Conservation (phyloP, 768 basidiomycete species). For the Fistulinella prunicolor region DNA sequence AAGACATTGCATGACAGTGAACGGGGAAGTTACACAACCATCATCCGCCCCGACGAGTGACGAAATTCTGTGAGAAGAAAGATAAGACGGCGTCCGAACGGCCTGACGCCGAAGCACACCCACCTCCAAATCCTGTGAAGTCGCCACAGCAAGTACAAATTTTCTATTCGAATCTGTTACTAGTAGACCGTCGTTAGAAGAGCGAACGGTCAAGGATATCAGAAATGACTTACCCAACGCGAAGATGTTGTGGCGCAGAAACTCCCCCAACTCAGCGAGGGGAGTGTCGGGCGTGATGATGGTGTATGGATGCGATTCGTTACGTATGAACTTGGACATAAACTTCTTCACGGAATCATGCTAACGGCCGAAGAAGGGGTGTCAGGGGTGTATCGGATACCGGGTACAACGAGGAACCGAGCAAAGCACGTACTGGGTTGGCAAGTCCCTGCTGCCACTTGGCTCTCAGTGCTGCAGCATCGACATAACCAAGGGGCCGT, state of each 20-base stretch:
- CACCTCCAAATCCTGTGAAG: constrained; percentile 66
- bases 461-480: constrained; percentile 69
- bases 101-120: background rate
- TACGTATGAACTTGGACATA: constrained; percentile 75
- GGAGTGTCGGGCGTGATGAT: constrained; percentile 79
- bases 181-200: constrained; percentile 30
- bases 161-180: constrained; percentile 83
- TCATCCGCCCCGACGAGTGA: constrained; percentile 29
- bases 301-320: constrained; percentile 62
- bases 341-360: constrained; percentile 66
- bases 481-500: constrained; percentile 80
- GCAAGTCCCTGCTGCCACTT: constrained; percentile 76
- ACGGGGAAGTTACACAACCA: background rate
- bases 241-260: constrained; percentile 69
- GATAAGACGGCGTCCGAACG: background rate
- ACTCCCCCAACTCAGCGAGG: constrained; percentile 76
- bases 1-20: too few species aligned
- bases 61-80: constrained; percentile 24
- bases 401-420: background rate
- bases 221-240: constrained; percentile 59
- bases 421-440: constrained; percentile 54
- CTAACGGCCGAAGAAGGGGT: constrained; percentile 38
- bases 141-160: constrained; percentile 81
- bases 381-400: too few species aligned
- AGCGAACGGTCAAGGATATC: background rate